These are phyloP conservation scores for Debaryomyces singareniensis DNA, from an alignment of 1,139 yeast species.

Conservation along the genomic window DNA sequence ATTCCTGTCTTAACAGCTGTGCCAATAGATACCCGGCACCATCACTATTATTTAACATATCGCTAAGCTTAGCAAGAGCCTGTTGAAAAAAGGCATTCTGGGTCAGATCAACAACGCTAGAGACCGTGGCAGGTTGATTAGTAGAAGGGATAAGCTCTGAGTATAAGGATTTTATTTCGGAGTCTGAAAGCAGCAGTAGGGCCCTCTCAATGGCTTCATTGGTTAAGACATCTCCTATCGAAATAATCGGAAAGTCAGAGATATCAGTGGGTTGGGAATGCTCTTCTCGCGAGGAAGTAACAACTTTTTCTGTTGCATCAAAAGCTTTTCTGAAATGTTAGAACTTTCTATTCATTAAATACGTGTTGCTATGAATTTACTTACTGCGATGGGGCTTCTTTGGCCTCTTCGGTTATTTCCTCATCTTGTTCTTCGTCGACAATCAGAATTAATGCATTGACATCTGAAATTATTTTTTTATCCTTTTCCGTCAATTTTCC, in stretches of 20 bases:
- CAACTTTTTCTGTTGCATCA: background rate
- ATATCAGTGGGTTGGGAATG: no score
- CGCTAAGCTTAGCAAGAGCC: slow-evolving; percentile 37
- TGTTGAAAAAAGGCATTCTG: slow-evolving; percentile 51
- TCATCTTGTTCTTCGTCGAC: slow-evolving; percentile 42
- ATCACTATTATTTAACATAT: slow-evolving; percentile 29
- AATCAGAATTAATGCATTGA: slow-evolving; percentile 46
- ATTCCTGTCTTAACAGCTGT: slow-evolving; percentile 43
- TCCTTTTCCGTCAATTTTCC: slow-evolving; percentile 64
- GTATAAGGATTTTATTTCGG: slow-evolving; percentile 31
- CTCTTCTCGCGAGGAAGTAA: no score
- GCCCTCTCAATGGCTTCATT: slow-evolving; percentile 31
- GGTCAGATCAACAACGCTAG: slow-evolving; percentile 38
- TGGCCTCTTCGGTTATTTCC: slow-evolving; percentile 24
- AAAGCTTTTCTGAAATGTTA: slow-evolving; percentile 2
- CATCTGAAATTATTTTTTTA: slow-evolving; percentile 41
- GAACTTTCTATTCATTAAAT: background rate
- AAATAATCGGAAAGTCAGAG: slow-evolving; percentile 19
- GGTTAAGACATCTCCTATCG: slow-evolving; percentile 37
- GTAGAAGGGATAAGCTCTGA: slow-evolving; percentile 40
- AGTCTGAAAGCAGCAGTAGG: slow-evolving; percentile 29
- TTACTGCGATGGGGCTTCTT: slow-evolving; percentile 1
- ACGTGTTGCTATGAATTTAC: background rate
- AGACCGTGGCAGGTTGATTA: slow-evolving; percentile 26
- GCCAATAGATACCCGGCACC: slow-evolving; percentile 53